These are phyloP conservation scores for Lodderomyces jiufengensis DNA, from an alignment of 1,139 yeast species.

Conservation along the genomic window DNA sequence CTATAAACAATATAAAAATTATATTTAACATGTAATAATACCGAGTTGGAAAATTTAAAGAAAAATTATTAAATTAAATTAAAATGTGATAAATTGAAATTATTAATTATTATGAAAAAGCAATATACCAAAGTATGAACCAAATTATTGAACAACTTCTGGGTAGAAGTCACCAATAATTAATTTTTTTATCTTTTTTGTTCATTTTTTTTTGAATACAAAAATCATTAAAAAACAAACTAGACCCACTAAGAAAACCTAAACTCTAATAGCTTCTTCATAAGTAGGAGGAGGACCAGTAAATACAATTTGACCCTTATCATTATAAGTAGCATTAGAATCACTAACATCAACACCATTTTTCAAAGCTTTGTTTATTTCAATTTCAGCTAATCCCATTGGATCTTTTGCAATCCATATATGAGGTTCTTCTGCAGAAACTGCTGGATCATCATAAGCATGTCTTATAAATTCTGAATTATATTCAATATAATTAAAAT, in stretches of 20 bases:
- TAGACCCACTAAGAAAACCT: constrained; percentile 9
- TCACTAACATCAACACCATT: constrained; percentile 57
- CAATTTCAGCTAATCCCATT: constrained; percentile 63
- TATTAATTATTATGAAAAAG: too few species aligned
- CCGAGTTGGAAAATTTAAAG: background rate
- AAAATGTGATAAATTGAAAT: too few species aligned
- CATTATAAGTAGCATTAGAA: constrained; percentile 53
- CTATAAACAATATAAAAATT: background rate
- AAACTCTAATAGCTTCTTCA: constrained; percentile 42
- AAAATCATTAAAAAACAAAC: too few species aligned
- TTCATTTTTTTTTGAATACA: too few species aligned
- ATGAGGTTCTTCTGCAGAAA: constrained; percentile 57
- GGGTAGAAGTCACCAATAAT: too few species aligned
- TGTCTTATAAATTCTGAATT: constrained; percentile 36
- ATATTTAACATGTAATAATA: background rate
- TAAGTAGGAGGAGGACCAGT: constrained; percentile 64
- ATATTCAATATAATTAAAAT: constrained; percentile 43
- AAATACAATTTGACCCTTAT: constrained; percentile 50
- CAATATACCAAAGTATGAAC: too few species aligned
- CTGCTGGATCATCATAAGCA: constrained; percentile 69
- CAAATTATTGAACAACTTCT: too few species aligned
- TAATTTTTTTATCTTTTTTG: too few species aligned
- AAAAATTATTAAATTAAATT: background rate
- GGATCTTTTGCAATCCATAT: constrained; percentile 71
- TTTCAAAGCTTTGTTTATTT: constrained; percentile 55